Evolutionary conservation across 2,329 filamentous ascomycete species (phyloP), one percentile per base, ranked within the genome.

Genomic region (Trichophyton rubrum): DNA sequence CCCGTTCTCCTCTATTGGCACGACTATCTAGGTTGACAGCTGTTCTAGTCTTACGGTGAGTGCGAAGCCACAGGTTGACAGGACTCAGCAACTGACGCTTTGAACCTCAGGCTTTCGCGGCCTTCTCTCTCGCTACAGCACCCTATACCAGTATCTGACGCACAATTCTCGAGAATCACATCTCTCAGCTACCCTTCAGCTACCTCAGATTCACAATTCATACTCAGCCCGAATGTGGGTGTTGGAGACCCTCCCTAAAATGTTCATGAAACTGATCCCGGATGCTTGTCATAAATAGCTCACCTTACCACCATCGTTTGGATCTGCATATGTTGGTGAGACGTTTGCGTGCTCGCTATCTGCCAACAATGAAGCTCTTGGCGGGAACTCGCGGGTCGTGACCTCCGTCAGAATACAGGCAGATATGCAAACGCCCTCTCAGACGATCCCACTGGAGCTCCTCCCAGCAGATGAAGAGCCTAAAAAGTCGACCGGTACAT

Each of bases 281-380:
- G 38, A 20, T 24, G 9, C 33, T 9, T 24, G 13, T n/a, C 7
- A 27, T 38, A 11, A 38, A 38, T 49, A 79, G 66, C 82, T 97
- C 68, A 93, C 89, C 55, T 85, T 97, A 1, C 92, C 93, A 8
- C 86, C 90, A 15, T 87, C 90, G 0, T 97, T 99, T 72, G 92
- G 91, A 51, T 92, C 89, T 11, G 91, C 92, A 7, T 96, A 96
- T 72, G 92, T 97, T 20, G 93, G 93, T 67, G 91, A 97, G 77
- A 90, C 87, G 0, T 97, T 99, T 75, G 86, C 87, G 65, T 99
- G 93, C 75, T 96, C 92, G 1, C 80, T 97, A 22, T 96, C 91
- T 75, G 91, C 89, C n/a, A 96, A 96, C 77, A 92, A 96, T 71
- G 92, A 97, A 69, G 74, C 85, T 1, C 67, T 72, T 20, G 65